Percentiles rank a stretch among this genome's conserved stretches.
These are phyloP conservation scores for Nakaseomyces kungkrabaensis DNA, from an alignment of 1,139 yeast species.

Conservation along the genomic window DNA sequence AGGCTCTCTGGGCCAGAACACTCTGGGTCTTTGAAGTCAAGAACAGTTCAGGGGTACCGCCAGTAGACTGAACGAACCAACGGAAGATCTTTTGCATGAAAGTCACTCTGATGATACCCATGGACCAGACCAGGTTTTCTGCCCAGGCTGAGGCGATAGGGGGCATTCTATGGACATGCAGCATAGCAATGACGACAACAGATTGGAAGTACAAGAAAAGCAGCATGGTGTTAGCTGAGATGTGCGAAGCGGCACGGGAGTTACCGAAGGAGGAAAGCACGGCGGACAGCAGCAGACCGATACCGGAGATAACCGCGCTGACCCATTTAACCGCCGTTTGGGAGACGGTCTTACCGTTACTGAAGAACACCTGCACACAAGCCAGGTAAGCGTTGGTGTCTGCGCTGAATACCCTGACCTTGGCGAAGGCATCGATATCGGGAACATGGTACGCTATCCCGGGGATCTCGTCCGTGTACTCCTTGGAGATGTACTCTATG, in stretches of 20 bases:
- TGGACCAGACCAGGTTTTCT: conserved; percentile 75
- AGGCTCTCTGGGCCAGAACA: conserved; percentile 59
- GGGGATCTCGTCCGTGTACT: conserved; percentile 46
- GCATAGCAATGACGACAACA: conserved; percentile 64
- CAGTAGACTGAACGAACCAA: conserved; percentile 75
- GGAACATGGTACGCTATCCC: conserved; percentile 69
- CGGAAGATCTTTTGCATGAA: conserved; percentile 72
- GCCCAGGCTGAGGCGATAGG: conserved; percentile 78
- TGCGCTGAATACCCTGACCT: conserved; percentile 34
- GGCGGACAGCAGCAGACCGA: conserved; percentile 64
- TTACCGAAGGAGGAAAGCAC: conserved; percentile 63
- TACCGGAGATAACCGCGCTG: conserved; percentile 69
- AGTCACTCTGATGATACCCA: conserved; percentile 60
- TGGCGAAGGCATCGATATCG: conserved; percentile 66
- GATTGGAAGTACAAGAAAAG: conserved; percentile 68
- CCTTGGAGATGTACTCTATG: conserved; percentile 42
- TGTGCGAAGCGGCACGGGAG: conserved; percentile 69
- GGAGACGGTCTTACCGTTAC: conserved; percentile 65
- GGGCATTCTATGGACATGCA: conserved; percentile 61
- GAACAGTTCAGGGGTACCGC: conserved; percentile 59
- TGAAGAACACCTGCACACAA: conserved; percentile 59
- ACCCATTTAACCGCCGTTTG: conserved; percentile 79
- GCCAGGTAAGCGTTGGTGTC: conserved; percentile 39
- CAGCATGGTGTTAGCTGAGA: conserved; percentile 66
- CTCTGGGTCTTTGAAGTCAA: conserved; percentile 48